phyloP scores from a whole-genome alignment of 2,329 filamentous ascomycete species.

The Fusarium phyllophilum region DNA sequence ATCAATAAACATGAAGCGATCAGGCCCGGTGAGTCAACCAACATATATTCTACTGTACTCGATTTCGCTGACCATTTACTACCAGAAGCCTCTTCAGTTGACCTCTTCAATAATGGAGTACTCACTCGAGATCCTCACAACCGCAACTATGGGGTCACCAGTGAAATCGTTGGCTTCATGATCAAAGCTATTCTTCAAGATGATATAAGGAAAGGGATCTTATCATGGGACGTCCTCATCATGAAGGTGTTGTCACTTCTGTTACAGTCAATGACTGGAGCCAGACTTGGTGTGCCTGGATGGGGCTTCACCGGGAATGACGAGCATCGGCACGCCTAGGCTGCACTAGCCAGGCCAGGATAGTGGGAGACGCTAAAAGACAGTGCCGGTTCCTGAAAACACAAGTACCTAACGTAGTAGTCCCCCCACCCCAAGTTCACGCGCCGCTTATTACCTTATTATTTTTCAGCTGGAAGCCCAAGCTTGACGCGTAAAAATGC shows the following conservation, averaged over 20 bases:
- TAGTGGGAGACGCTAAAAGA: background rate
- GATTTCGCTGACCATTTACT: background rate
- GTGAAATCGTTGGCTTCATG: background rate
- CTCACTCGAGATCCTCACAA: background rate
- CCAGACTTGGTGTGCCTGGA: background rate
- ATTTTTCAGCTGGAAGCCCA: background rate
- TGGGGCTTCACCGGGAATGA: background rate
- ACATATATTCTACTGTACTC: background rate
- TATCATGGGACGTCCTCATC: background rate
- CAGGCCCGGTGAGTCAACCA: background rate
- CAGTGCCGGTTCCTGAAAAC: conserved; percentile 17
- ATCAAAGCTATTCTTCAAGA: background rate
- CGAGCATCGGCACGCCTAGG: background rate
- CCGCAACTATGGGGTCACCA: background rate
- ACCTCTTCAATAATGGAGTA: background rate
- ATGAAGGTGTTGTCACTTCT: background rate
- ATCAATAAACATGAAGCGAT: background rate
- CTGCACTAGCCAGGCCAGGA: background rate
- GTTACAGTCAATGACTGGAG: background rate
- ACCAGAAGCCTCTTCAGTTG: background rate
- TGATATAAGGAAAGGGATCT: background rate
- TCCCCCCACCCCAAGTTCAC: conserved; percentile 3
- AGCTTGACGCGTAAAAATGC: background rate
- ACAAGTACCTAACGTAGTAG: background rate
- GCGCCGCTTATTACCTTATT: background rate